Evolutionary conservation across 257 asterid species (phyloP), one percentile per base, ranked within the genome.

Genomic region (Gardenia jasminoides): DNA sequence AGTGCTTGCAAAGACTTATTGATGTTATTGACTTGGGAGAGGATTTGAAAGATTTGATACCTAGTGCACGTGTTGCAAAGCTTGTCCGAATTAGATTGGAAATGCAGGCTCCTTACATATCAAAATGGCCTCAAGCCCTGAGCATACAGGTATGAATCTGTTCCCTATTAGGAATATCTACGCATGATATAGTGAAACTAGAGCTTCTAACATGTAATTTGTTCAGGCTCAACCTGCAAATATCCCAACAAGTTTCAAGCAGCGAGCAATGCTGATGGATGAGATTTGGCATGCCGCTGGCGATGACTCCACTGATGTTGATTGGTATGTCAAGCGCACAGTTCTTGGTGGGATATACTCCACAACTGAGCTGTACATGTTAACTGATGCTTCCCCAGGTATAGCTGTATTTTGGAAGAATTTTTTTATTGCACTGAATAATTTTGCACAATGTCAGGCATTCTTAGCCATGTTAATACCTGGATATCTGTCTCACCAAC

Each of bases 61-160:
- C 96, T 10, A 93, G 97, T 81, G 92, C 90, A 81, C 92, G 93
- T 64, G 88, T 93, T 70, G 87, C 91, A 16, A 85, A 90, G 84
- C 93, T 93, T 81, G 94, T 93, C 24, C 86, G 90, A 79, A 85
- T 85, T 83, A 93, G 99, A 78, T 85, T 95, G 81, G 99, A 95
- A 79, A 93, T 93, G 97, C 99, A 92, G 83, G 93, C 87, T 83
- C 98, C 99, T n/a, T 91, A 87, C 88, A 85, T 94, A 72, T 91
- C 99, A 67, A 95, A 91, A 87, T 95, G 97, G 98, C 91, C 94
- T 76, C 97, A 89, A 85, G 98, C 98, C 80, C 99, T 95, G 79
- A 93, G 98, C 90, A 87, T 95, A 83, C 99, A 94, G 92, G 99
- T 94, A 72, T 52, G 44, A 62, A 36, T 36, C 41, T 4, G 4